These are phyloP conservation scores for Cercospora sesami DNA, from an alignment of 2,329 filamentous ascomycete genomes.

Conservation along the genomic window DNA sequence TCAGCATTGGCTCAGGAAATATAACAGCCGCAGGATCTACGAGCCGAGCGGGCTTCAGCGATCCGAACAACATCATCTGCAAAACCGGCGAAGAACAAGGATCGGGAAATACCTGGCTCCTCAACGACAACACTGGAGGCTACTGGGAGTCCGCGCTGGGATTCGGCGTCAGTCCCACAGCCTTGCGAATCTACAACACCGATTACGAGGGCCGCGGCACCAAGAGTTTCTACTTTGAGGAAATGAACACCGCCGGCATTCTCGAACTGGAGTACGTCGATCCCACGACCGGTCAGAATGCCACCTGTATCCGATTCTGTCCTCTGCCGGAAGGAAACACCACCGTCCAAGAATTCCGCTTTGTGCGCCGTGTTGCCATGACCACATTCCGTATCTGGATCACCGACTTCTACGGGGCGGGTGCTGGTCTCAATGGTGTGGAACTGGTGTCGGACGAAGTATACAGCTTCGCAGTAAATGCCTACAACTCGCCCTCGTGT, in stretches of 20 bases:
- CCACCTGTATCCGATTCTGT: constrained; percentile 77
- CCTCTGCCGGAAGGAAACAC: constrained; percentile 71
- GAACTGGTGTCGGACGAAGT: constrained; percentile 76
- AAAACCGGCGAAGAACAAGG: constrained; percentile 65
- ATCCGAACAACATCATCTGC: constrained; percentile 82
- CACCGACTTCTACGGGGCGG: constrained; percentile 79
- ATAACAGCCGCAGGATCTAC: constrained; percentile 68
- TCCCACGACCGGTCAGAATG: constrained; percentile 60
- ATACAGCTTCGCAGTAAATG: constrained; percentile 73
- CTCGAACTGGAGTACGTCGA: constrained; percentile 95
- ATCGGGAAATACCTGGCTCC: constrained; percentile 77
- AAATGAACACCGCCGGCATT: constrained; percentile 83
- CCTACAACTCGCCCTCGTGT: constrained; percentile 87
- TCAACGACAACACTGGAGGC: constrained; percentile 72
- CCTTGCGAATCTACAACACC: constrained; percentile 85
- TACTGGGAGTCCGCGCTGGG: constrained; percentile 81
- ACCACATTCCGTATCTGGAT: constrained; percentile 81
- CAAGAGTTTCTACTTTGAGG: constrained; percentile 82
- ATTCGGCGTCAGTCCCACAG: constrained; percentile 84
- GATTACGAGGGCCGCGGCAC: constrained; percentile 77
- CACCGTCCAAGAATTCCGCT: constrained; percentile 83
- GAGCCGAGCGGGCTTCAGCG: constrained; percentile 63
- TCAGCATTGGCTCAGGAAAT: constrained; percentile 79
- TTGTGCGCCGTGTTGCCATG: constrained; percentile 88
- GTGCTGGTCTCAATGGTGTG: constrained; percentile 81